Evolutionary conservation across 2,329 filamentous ascomycete genomes (phyloP).

Genomic region (Trichophyton simii): DNA sequence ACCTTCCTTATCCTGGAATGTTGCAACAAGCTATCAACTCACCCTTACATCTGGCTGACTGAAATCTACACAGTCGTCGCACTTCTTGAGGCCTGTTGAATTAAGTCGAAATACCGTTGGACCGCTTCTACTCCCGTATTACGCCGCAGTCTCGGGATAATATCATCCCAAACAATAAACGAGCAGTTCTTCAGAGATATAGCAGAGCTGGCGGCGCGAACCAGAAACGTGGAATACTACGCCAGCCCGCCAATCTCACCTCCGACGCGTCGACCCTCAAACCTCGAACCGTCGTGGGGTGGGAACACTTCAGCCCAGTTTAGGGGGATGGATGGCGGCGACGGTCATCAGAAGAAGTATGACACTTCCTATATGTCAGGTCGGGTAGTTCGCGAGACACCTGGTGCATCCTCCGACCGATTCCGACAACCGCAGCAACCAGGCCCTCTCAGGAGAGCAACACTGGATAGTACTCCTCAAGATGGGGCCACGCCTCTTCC

Average conservation of each 20-base stretch:
- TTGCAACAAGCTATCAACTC: not conserved
- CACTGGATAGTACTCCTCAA: constrained; percentile 23
- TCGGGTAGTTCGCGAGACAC: constrained; percentile 40
- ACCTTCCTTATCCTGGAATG: not conserved
- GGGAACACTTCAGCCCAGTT: constrained; percentile 41
- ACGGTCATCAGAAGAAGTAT: constrained; percentile 61
- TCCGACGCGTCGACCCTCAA: constrained; percentile 47
- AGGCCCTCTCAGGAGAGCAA: constrained; percentile 21
- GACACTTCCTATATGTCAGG: constrained; percentile 48
- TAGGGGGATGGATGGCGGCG: constrained; percentile 67
- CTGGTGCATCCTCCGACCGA: constrained; percentile 36
- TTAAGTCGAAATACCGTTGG: not conserved
- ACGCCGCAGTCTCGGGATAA: not conserved
- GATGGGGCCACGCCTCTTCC: constrained; percentile 26
- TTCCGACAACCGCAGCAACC: constrained; percentile 24
- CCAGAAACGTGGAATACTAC: constrained; percentile 54
- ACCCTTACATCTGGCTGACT: not conserved
- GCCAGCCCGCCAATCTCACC: constrained; percentile 51
- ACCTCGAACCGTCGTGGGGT: constrained; percentile 46
- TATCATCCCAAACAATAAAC: not conserved
- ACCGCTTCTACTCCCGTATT: not conserved
- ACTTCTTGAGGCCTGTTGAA: not conserved
- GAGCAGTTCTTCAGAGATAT: not conserved
- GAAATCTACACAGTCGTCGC: no score
- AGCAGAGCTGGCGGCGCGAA: constrained; percentile 5